Evolutionary conservation across 2,329 filamentous ascomycete species (phyloP), one percentile per base, ranked within the genome.

Genomic region (Paramyrothecium sp.): DNA sequence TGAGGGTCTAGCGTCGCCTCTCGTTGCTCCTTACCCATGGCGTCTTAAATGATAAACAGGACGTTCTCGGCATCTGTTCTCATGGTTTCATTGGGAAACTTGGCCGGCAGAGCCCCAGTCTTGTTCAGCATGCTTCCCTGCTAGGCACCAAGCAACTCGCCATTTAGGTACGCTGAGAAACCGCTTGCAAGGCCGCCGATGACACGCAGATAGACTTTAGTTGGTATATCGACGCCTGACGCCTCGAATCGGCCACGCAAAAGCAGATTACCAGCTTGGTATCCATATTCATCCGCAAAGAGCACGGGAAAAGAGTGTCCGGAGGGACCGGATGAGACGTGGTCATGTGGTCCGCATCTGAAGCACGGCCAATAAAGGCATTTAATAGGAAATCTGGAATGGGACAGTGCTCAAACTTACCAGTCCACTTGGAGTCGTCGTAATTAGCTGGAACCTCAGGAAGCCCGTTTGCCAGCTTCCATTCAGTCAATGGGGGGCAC

Each of bases 241-340:
- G 74, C 2, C 60, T 74, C 58, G 72, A 63, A 64, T 85, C 85
- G 2, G 77, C 79, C 0, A 80, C 82, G 7, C 81, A 77, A 58
- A 82, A 86, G 49, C 57, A 82, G 81, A 50, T 77, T 80, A 3
- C 83, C 83, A 1, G 75, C 72, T 56, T 85, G 80, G 58, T 82
- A 78, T 2, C 77, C 78, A 63, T 86, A 86, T 59, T 86, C 82
- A 33, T 81, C n/a, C n/a, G n/a, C n/a, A n/a, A n/a, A n/a, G n/a
- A n/a, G n/a, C 81, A 1, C 82, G 80, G 60, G 82, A 86, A 1
- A 86, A 73, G 0, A 85, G 79, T 0, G 83, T 82, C 33, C 83
- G 76, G 7, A 80, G 82, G 11, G 79, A 74, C 0, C 82, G 82
- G 13, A 72, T 70, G 0, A 5, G 76, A 69, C 0, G 81, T 83